phyloP scores from a whole-genome alignment of 2,329 filamentous ascomycete species.

The Alternaria incomplexa region DNA sequence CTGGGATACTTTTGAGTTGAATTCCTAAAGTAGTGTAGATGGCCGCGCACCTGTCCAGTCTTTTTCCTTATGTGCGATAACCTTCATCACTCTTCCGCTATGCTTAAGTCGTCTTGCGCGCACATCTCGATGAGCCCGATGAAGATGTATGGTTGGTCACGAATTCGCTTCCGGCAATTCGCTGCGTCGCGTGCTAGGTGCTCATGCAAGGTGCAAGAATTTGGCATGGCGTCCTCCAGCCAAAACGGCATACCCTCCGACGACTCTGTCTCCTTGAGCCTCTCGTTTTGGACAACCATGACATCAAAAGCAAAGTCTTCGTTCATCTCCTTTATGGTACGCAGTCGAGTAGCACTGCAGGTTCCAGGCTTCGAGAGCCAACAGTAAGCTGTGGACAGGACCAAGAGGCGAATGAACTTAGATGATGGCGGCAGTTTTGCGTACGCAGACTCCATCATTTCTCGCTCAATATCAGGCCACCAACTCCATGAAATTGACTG shows the following conservation, averaged over 20 bases:
- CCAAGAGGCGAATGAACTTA: not conserved
- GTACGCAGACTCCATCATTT: not conserved
- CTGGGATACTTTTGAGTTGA: too few relatives aligned
- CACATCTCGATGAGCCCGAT: not conserved
- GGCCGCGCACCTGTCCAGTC: too few relatives aligned
- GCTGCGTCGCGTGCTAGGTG: not conserved
- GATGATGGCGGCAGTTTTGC: not conserved
- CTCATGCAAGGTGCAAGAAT: slow-evolving; percentile 3
- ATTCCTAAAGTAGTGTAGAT: too few relatives aligned
- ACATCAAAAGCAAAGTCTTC: not conserved
- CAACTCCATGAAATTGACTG: not conserved
- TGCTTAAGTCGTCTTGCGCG: too few relatives aligned
- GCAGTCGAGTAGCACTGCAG: not conserved
- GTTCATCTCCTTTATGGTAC: not conserved
- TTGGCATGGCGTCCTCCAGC: not conserved
- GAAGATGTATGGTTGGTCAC: slow-evolving; percentile 2
- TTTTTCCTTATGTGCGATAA: too few relatives aligned
- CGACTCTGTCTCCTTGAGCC: fast-evolving
- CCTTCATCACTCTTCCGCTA: too few relatives aligned
- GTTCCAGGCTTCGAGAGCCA: fast-evolving
- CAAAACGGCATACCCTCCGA: too few relatives aligned
- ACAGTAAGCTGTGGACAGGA: not conserved
- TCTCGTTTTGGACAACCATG: not conserved
- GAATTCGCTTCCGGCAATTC: slow-evolving; percentile 9
- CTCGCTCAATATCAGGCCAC: not conserved